Conservation (phyloP, 1,139 yeast species). For the Suhomyces maxii region DNA sequence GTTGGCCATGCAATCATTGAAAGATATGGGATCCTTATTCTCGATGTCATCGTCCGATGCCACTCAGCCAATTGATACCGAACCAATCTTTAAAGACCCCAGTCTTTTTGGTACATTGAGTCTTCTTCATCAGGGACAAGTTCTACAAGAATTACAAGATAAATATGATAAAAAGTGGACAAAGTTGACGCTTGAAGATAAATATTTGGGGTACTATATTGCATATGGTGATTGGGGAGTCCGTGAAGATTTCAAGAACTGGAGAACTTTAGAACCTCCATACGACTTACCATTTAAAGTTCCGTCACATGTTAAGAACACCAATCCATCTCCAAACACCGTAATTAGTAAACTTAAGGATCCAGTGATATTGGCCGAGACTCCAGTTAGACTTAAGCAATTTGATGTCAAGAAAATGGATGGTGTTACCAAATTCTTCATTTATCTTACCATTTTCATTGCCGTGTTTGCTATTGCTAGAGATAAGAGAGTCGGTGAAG, state of each 20-base stretch:
- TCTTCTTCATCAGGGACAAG: conserved; percentile 59
- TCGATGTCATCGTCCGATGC: conserved; percentile 33
- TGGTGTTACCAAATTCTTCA: conserved; percentile 52
- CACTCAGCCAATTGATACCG: conserved; percentile 54
- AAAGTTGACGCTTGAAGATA: conserved; percentile 43
- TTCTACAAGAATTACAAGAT: conserved; percentile 52
- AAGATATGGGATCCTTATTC: conserved; percentile 43
- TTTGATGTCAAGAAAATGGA: conserved; percentile 55
- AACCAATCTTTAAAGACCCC: conserved; percentile 52
- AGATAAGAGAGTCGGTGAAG: conserved; percentile 52
- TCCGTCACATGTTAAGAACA: conserved; percentile 32
- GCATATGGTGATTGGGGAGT: conserved; percentile 68
- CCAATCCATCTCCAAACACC: conserved; percentile 26
- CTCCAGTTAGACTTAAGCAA: conserved; percentile 49
- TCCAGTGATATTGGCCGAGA: conserved; percentile 48
- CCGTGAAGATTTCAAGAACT: conserved; percentile 53
- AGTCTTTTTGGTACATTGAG: conserved; percentile 43
- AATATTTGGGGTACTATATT: conserved; percentile 54
- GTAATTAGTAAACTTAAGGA: conserved; percentile 28
- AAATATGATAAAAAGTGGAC: conserved; percentile 56
- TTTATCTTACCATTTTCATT: conserved; percentile 46
- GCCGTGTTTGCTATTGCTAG: conserved; percentile 47
- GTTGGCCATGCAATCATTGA: conserved; percentile 43
- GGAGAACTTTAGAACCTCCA: conserved; percentile 44
- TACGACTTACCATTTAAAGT: conserved; percentile 57